These are phyloP conservation scores for Dictyostelium capitatum DNA, from an alignment of 78 protist genomes.

Conservation along the genomic window DNA sequence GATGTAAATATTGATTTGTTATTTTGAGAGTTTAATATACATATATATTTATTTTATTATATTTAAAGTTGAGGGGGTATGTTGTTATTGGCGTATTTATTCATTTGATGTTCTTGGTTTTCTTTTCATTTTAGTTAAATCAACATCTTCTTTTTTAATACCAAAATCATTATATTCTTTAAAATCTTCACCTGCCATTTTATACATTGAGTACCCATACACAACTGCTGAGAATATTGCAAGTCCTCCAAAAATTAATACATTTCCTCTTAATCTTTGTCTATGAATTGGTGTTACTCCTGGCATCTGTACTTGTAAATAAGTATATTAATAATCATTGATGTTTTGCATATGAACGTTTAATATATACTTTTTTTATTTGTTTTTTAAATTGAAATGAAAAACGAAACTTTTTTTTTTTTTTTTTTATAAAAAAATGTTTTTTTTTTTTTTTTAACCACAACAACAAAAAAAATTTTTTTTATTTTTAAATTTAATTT, in stretches of 20 bases:
- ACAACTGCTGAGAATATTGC: slow-evolving; percentile 8
- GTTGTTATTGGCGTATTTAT: background rate
- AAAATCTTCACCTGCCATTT: slow-evolving; percentile 68
- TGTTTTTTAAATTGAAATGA: too few species aligned
- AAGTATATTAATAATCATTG: background rate
- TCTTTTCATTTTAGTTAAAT: slow-evolving; percentile 32
- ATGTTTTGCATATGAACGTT: background rate
- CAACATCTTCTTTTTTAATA: slow-evolving; percentile 22
- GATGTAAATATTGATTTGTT: too few species aligned
- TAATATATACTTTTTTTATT: background rate
- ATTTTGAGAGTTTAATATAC: background rate
- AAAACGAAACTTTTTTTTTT: too few species aligned
- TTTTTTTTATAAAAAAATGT: too few species aligned
- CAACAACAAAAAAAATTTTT: too few species aligned
- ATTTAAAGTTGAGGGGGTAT: background rate
- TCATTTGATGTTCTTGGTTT: slow-evolving; percentile 35
- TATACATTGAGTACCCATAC: slow-evolving; percentile 34
- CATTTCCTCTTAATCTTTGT: slow-evolving; percentile 32
- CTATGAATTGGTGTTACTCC: slow-evolving; percentile 42
- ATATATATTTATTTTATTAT: background rate
- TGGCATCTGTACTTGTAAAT: background rate
- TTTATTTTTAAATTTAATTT: too few species aligned
- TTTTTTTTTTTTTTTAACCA: too few species aligned
- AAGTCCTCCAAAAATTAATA: slow-evolving; percentile 12
- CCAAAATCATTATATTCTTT: slow-evolving; percentile 72